Base-by-base conservation (phyloP, 2,329 filamentous ascomycete genomes). In the Colletotrichum zoysiae region DNA sequence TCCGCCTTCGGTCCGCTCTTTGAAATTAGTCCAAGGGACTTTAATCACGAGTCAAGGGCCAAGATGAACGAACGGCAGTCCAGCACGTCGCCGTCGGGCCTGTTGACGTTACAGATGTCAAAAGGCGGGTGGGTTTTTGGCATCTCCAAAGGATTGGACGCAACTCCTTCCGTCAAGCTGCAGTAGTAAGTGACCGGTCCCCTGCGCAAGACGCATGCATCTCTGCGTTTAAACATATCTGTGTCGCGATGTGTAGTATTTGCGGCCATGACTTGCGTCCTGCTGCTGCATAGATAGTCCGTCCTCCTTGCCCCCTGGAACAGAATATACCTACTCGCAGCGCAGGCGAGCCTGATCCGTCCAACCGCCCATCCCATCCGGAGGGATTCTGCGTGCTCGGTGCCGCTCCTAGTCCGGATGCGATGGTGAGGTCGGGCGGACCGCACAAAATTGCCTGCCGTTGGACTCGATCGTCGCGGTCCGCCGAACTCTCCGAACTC, bases 1-100 rank as follows among this genome's bases (percentile, higher is more conserved):
- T 59, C 30, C 33, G 23, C 26, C 65, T 64, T 55, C 51, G 69
- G 55, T 55, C 69, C 59, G 69, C 59, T 59, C 30, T 69, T 55
- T 23, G 8, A 53, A 62, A 30, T 14, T 35, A 30, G 46, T n/a
- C 12, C 59, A 63, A 71, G 53, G 59, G 59, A 56, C 55, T 35
- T 55, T 69, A 44, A 48, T 64, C 46, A 26, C n/a, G 11, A 44
- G 65, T 40, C 59, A 56, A 69, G 69, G 26, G 12, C 51, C 59
- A 60, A 59, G 46, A 18, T 30, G 33, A 57, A 42, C 38, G 33
- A 57, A 42, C 38, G 57, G 44, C 64, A 16, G 51, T 40, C 35
- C 30, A 50, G 55, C 23, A 61, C 55, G 35, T 44, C 60, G 14
- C 40, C 20, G 56, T 58, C 58, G 40, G 57, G 58, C 46, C 56